Percentiles rank a stretch among this genome's conserved stretches.
These are phyloP conservation scores for Eucalyptus regnans DNA, from an alignment of 345 rosid genomes.

Conservation along the genomic window DNA sequence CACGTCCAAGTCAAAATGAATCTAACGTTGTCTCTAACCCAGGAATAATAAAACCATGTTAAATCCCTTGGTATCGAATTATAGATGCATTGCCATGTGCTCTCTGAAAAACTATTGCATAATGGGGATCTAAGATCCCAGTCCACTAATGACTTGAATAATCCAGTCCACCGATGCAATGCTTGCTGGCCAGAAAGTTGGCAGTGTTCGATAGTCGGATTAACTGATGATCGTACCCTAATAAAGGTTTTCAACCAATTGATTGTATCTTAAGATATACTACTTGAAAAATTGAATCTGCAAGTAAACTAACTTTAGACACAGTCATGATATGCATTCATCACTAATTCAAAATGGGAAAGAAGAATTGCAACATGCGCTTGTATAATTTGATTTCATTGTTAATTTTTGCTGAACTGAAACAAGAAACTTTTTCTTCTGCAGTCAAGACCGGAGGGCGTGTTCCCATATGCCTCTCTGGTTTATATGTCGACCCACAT, in stretches of 20 bases:
- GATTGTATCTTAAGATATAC: background rate
- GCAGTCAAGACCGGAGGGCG: background rate
- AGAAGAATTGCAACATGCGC: background rate
- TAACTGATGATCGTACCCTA: background rate
- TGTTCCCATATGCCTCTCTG: background rate
- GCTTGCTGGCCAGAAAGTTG: background rate
- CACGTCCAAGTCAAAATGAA: conserved; percentile 1
- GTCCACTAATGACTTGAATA: background rate
- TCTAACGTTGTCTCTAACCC: background rate
- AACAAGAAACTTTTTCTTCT: background rate
- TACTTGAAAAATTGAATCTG: background rate
- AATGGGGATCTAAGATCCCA: background rate
- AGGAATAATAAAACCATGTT: background rate
- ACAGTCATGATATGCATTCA: background rate
- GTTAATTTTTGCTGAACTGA: background rate
- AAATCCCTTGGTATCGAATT: background rate
- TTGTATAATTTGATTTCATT: background rate
- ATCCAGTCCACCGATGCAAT: background rate
- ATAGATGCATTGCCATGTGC: background rate
- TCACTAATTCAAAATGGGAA: background rate
- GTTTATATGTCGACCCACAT: background rate
- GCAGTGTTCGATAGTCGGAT: background rate
- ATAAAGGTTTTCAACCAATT: background rate
- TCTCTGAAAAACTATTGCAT: background rate
- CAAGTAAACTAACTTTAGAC: background rate